phyloP scores from a whole-genome alignment of 257 asterid genomes.

The Solanum medicagineum region DNA sequence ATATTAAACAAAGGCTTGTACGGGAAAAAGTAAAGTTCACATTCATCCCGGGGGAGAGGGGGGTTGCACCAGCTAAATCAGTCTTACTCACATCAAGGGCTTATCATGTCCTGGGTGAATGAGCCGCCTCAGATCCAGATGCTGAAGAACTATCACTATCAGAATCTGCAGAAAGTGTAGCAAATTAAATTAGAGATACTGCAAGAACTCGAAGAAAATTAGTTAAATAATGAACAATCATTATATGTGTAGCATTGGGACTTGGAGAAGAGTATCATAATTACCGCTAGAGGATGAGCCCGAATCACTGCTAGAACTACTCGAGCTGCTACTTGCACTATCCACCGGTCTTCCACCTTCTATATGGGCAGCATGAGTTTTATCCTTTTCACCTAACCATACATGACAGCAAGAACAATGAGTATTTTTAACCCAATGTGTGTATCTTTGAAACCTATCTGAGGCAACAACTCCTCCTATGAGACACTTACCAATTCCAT shows the following conservation, averaged over 20 bases:
- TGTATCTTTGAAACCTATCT: not conserved
- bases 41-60: not conserved
- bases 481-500: constrained; percentile 1
- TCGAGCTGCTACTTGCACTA: constrained; percentile 63
- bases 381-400: constrained; percentile 27
- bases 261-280: not conserved
- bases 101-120: constrained; percentile 36
- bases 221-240: not conserved
- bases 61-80: constrained; percentile 6
- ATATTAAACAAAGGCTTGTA: not conserved
- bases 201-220: not conserved
- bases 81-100: constrained; percentile 1
- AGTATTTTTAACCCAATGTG: not conserved
- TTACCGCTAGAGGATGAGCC: constrained; percentile 86
- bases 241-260: not conserved
- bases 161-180: constrained; percentile 38
- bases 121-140: constrained; percentile 53
- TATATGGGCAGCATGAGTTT: constrained; percentile 12
- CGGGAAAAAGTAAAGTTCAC: not conserved
- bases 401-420: not conserved
- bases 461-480: not conserved
- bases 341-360: constrained; percentile 34
- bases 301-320: constrained; percentile 92
- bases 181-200: not conserved
- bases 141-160: constrained; percentile 73